Percentiles rank a stretch among this genome's conserved stretches.
Evolutionary conservation across 306 rosid species (phyloP).

Genomic region (Castanea mollissima): DNA sequence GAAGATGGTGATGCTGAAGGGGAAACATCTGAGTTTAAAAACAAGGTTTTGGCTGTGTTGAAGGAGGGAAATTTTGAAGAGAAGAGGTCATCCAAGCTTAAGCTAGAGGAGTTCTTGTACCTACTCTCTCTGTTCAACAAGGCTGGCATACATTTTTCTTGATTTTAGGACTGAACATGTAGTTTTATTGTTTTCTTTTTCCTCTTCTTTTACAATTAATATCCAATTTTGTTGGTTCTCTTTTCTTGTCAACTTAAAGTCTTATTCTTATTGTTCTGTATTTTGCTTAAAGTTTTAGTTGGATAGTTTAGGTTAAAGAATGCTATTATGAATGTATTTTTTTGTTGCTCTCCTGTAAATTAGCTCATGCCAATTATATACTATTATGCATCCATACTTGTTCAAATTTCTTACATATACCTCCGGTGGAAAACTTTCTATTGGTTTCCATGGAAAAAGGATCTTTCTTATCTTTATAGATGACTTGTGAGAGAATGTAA

Average conservation of each 20-base stretch:
- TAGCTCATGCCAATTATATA: no score
- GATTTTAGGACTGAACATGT: constrained; percentile 14
- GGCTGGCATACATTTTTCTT: constrained; percentile 77
- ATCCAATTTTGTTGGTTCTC: constrained; percentile 20
- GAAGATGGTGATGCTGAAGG: constrained; percentile 54
- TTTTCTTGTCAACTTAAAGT: background rate
- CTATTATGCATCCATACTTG: no score
- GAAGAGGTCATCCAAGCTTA: constrained; percentile 84
- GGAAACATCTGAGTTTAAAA: constrained; percentile 74
- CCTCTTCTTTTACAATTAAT: background rate
- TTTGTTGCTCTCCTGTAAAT: background rate
- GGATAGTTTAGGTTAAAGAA: background rate
- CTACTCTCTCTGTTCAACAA: constrained; percentile 77
- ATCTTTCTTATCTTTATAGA: no score
- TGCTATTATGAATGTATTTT: background rate
- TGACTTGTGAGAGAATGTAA: no score
- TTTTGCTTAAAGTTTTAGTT: background rate
- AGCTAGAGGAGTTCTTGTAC: constrained; percentile 69
- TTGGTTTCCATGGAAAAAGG: no score
- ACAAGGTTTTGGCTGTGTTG: constrained; percentile 63
- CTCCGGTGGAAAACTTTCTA: no score
- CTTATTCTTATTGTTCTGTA: background rate
- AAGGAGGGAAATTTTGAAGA: constrained; percentile 86
- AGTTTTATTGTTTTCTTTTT: background rate
- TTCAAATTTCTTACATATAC: no score